These are phyloP conservation scores for Echium plantagineum DNA, from an alignment of 257 asterid genomes.

Conservation along the genomic window DNA sequence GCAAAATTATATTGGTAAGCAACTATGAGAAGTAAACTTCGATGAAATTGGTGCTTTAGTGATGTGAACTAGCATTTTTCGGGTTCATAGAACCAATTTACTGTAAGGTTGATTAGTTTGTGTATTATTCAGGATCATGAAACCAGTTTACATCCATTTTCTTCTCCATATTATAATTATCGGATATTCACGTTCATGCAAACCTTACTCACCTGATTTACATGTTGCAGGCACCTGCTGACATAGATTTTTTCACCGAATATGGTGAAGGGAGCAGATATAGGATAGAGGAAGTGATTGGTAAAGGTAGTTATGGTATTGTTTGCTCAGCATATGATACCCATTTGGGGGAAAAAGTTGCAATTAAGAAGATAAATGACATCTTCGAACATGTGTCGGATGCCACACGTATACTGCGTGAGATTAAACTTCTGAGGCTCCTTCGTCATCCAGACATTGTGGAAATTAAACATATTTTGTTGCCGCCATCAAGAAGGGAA, in stretches of 20 bases:
- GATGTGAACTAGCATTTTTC: no score
- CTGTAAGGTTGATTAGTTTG: neutral
- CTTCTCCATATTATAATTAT: neutral
- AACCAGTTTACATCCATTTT: neutral
- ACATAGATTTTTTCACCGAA: constrained; percentile 86
- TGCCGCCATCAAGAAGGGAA: constrained; percentile 93
- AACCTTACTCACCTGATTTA: constrained; percentile 7
- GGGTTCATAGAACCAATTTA: no score
- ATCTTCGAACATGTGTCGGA: constrained; percentile 92
- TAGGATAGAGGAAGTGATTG: constrained; percentile 86
- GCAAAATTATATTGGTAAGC: no score
- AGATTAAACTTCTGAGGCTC: constrained; percentile 91
- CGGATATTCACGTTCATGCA: neutral
- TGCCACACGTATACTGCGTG: constrained; percentile 93
- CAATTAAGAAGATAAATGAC: constrained; percentile 88
- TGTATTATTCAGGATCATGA: neutral
- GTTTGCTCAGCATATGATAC: constrained; percentile 95
- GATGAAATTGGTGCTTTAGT: neutral
- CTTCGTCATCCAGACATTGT: constrained; percentile 96
- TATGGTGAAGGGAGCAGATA: constrained; percentile 95
- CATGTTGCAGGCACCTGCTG: constrained; percentile 50
- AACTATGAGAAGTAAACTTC: no score
- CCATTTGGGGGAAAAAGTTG: constrained; percentile 83
- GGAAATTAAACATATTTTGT: constrained; percentile 84
- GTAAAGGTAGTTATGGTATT: constrained; percentile 96